A percentile compares a stretch with the other conserved stretches of the same genome.
Conservation (phyloP, 208 protist genomes). For the Acanthamoeba sp. region DNA sequence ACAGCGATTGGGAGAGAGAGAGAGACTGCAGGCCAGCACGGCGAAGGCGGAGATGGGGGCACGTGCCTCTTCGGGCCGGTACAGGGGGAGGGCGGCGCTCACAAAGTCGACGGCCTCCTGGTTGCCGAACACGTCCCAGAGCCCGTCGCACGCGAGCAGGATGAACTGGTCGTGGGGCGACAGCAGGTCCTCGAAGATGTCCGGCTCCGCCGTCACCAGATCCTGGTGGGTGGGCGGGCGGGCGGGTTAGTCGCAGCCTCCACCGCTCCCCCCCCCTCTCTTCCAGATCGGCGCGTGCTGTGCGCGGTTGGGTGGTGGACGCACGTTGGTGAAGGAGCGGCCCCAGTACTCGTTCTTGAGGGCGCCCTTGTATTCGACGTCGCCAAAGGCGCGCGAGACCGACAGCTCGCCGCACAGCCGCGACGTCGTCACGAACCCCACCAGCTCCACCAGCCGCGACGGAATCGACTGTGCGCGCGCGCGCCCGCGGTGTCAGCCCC, state of each 20-base stretch:
- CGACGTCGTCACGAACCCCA: constrained; percentile 5
- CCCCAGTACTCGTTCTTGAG: constrained; percentile 52
- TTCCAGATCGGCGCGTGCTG: too few relatives aligned
- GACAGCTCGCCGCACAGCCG: constrained; percentile 34
- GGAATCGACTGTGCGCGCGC: not conserved
- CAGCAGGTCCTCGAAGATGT: not conserved
- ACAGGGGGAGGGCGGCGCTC: not conserved
- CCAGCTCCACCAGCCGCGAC: constrained; percentile 25
- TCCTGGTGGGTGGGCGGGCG: not conserved
- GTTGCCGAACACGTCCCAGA: constrained; percentile 18
- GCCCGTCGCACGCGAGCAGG: constrained; percentile 18
- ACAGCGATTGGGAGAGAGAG: too few relatives aligned
- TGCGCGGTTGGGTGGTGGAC: too few relatives aligned
- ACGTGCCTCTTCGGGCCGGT: not conserved
- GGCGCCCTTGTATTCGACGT: constrained; percentile 24
- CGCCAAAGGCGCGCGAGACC: not conserved
- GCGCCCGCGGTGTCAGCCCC: not conserved
- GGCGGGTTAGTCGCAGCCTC: not conserved
- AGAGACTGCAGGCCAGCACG: too few relatives aligned
- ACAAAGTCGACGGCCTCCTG: constrained; percentile 42
- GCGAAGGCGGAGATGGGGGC: too few relatives aligned
- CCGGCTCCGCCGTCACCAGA: constrained; percentile 2
- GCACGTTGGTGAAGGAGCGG: not conserved
- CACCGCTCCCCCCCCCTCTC: too few relatives aligned
- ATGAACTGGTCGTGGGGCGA: constrained; percentile 12